These are phyloP conservation scores for Scopulariopsis brevicaulis DNA, from an alignment of 2,329 filamentous ascomycete genomes.

Conservation along the genomic window DNA sequence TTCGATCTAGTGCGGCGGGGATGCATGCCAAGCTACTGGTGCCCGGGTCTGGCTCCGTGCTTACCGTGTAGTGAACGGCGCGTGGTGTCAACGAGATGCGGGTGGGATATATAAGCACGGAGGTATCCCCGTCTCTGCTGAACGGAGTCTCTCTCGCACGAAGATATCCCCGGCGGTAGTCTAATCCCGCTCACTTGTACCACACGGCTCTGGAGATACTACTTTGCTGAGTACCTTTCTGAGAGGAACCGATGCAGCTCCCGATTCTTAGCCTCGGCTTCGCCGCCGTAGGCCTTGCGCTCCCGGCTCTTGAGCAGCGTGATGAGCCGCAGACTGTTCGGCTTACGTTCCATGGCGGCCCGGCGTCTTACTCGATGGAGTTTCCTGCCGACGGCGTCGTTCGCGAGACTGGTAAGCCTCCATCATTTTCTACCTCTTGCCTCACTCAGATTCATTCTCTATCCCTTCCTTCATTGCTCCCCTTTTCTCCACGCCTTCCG, in stretches of 20 bases:
- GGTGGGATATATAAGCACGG: background rate
- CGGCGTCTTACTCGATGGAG: slow-evolving; percentile 25
- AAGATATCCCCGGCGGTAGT: background rate
- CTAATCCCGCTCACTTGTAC: background rate
- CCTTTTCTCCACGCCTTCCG: too few species aligned
- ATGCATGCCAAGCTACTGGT: too few species aligned
- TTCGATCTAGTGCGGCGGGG: too few species aligned
- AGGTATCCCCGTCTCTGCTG: background rate
- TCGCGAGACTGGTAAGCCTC: slow-evolving; percentile 22
- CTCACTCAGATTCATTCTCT: too few species aligned
- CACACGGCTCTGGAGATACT: background rate
- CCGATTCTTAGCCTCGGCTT: slow-evolving; percentile 4
- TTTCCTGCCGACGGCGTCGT: slow-evolving; percentile 28
- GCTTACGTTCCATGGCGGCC: slow-evolving; percentile 30
- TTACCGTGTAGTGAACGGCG: background rate
- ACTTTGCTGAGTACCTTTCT: background rate
- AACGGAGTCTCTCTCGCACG: background rate
- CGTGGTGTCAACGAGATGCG: background rate
- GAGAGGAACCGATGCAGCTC: slow-evolving; percentile 4
- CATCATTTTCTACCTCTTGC: background rate
- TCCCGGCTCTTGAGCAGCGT: slow-evolving; percentile 5
- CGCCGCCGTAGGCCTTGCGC: slow-evolving; percentile 4
- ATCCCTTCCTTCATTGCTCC: too few species aligned
- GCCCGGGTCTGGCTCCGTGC: too few species aligned
- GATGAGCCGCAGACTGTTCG: slow-evolving; percentile 23